A percentile compares a stretch with the other conserved stretches of the same genome.
These are phyloP conservation scores for Hypoxylon sp. DNA, from an alignment of 2,329 filamentous ascomycete species.

Conservation along the genomic window DNA sequence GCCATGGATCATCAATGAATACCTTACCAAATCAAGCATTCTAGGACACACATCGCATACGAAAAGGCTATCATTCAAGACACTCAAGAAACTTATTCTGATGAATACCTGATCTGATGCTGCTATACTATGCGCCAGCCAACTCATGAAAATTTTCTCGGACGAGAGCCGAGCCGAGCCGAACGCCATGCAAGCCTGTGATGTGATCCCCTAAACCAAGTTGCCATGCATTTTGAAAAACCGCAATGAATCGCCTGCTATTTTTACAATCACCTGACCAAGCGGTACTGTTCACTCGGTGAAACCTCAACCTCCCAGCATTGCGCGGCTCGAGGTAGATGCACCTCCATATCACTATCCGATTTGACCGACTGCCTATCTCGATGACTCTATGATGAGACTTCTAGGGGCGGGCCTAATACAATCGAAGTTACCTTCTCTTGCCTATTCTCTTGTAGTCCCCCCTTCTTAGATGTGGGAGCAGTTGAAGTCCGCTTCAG, in stretches of 20 bases:
- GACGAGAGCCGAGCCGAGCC: conserved; percentile 22
- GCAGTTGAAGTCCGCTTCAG: conserved; percentile 3
- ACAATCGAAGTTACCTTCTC: conserved; percentile 13
- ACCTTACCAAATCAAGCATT: neutral
- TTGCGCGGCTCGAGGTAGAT: conserved; percentile 19
- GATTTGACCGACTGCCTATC: conserved; percentile 31
- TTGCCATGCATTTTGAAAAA: conserved; percentile 42
- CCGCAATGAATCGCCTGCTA: conserved; percentile 29
- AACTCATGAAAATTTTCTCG: conserved; percentile 22
- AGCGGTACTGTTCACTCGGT: conserved; percentile 15
- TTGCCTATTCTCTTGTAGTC: conserved; percentile 5
- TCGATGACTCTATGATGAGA: conserved; percentile 37
- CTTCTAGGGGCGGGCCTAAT: conserved; percentile 28
- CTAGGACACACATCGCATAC: no score
- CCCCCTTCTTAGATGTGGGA: conserved; percentile 1
- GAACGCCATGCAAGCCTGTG: conserved; percentile 42
- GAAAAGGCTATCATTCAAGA: conserved; percentile 13
- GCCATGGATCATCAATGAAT: neutral
- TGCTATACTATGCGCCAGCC: conserved; percentile 31
- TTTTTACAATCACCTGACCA: conserved; percentile 37
- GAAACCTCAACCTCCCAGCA: conserved; percentile 25
- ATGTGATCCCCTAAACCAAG: conserved; percentile 32
- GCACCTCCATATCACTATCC: conserved; percentile 34
- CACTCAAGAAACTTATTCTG: conserved; percentile 30
- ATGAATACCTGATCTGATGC: conserved; percentile 34